Evolutionary conservation across 1,139 yeast genomes (phyloP).

Genomic region (Saccharomyces hybrid): DNA sequence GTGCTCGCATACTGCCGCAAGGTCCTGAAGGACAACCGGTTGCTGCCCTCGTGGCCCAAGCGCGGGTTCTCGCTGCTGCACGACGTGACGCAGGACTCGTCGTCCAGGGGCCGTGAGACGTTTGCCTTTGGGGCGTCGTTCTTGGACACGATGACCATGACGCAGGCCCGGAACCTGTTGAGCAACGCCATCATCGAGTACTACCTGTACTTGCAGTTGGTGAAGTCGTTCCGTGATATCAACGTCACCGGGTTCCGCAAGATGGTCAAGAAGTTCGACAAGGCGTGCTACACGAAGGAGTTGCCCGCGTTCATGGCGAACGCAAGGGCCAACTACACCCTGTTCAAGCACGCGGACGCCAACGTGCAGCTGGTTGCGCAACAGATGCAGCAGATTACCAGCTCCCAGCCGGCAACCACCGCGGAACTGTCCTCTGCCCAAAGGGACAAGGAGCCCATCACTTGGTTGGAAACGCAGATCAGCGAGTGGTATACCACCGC

Average conservation of each 20-base stretch:
- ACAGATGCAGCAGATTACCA: slow-evolving; percentile 17
- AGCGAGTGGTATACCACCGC: slow-evolving; percentile 65
- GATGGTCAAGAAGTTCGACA: slow-evolving; percentile 84
- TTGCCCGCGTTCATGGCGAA: slow-evolving; percentile 49
- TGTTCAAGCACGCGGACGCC: slow-evolving; percentile 27
- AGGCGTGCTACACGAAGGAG: slow-evolving; percentile 39
- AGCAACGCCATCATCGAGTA: slow-evolving; percentile 73
- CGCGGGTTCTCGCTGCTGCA: not conserved
- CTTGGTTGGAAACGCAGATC: slow-evolving; percentile 55
- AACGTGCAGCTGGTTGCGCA: slow-evolving; percentile 23
- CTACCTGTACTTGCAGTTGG: slow-evolving; percentile 69
- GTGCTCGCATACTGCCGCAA: slow-evolving; percentile 4
- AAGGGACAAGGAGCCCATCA: slow-evolving; percentile 23
- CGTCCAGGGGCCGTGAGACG: not conserved
- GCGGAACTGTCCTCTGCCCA: slow-evolving; percentile 1
- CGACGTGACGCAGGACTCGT: not conserved
- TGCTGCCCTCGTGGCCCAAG: slow-evolving; percentile 30
- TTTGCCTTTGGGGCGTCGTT: not conserved
- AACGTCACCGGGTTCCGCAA: slow-evolving; percentile 87
- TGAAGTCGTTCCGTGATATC: slow-evolving; percentile 66
- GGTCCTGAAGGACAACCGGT: slow-evolving; percentile 20
- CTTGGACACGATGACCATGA: not conserved
- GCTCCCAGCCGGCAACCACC: slow-evolving; percentile 1
- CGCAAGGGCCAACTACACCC: slow-evolving; percentile 21
- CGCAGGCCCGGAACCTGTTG: slow-evolving; percentile 65